Conservation (phyloP, 202 grass and related monocot species). For the Setaria italica region DNA sequence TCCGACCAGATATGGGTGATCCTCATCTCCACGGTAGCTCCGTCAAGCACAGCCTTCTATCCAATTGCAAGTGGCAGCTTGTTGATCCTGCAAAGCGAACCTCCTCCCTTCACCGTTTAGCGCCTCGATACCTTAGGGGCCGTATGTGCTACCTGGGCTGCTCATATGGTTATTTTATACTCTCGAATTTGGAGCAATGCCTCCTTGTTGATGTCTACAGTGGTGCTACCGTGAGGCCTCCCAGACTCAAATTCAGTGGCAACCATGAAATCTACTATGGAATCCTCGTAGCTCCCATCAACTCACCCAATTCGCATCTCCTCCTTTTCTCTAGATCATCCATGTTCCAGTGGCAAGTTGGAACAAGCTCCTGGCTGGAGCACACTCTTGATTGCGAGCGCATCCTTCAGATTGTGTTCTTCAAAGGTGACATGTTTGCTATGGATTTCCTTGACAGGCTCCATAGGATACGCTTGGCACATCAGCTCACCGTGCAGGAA, state of each 20-base stretch:
- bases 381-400: neutral
- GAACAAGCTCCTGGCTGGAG: slow-evolving; percentile 21
- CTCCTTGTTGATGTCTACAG: slow-evolving; percentile 45
- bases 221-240: slow-evolving; percentile 34
- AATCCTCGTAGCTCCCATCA: slow-evolving; percentile 32
- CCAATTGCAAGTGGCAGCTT: slow-evolving; percentile 2
- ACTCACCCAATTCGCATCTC: slow-evolving; percentile 37
- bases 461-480: slow-evolving; percentile 11
- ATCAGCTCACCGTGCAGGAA: slow-evolving; percentile 32
- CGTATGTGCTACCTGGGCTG: slow-evolving; percentile 47
- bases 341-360: slow-evolving; percentile 46
- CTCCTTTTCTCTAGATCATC: neutral
- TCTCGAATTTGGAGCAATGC: slow-evolving; percentile 8
- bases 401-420: slow-evolving; percentile 43
- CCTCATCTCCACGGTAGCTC: too few species aligned
- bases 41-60: neutral
- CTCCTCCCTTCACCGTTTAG: slow-evolving; percentile 15
- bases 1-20: too few species aligned
- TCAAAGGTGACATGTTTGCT: slow-evolving; percentile 51
- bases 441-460: slow-evolving; percentile 29
- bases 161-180: slow-evolving; percentile 62
- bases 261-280: slow-evolving; percentile 20
- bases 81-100: slow-evolving; percentile 31
- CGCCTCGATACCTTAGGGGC: neutral
- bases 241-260: neutral